Evolutionary conservation across 2,329 filamentous ascomycete species (phyloP).

Genomic region (Neocucurbitaria cava): DNA sequence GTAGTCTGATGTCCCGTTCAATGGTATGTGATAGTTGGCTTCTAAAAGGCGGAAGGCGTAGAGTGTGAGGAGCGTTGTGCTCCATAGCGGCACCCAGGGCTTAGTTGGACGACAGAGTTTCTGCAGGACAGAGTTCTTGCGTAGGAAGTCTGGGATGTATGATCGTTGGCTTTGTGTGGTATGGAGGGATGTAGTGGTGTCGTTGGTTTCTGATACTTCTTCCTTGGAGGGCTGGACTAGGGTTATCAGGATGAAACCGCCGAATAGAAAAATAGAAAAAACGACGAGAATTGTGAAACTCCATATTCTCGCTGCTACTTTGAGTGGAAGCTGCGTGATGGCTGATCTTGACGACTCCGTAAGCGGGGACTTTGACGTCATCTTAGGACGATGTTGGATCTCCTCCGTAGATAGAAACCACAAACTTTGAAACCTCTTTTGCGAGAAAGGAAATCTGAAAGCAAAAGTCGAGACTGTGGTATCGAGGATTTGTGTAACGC

Average conservation of each 20-base stretch:
- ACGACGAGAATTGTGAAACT: not conserved
- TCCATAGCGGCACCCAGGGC: not conserved
- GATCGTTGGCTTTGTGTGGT: not conserved
- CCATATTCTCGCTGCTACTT: not conserved
- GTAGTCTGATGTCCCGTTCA: conserved; percentile 41
- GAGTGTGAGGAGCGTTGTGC: not conserved
- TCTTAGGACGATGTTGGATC: not conserved
- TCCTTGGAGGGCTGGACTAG: not conserved
- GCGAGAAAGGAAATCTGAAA: not conserved
- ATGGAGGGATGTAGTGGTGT: not conserved
- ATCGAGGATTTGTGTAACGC: too few relatives aligned
- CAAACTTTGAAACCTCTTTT: too few relatives aligned
- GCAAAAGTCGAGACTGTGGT: not conserved
- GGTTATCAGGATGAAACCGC: not conserved
- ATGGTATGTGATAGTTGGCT: not conserved
- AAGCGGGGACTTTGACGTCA: not conserved
- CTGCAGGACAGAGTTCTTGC: not conserved
- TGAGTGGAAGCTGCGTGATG: not conserved
- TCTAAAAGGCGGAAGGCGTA: not conserved
- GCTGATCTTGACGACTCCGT: not conserved
- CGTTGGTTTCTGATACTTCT: not conserved
- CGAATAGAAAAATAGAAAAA: not conserved
- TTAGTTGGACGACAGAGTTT: not conserved
- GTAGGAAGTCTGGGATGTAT: not conserved
- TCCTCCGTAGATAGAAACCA: too few relatives aligned